These are phyloP conservation scores for Tillandsia fasciculata DNA, from an alignment of 176 grass and related monocot genomes.

Conservation along the genomic window DNA sequence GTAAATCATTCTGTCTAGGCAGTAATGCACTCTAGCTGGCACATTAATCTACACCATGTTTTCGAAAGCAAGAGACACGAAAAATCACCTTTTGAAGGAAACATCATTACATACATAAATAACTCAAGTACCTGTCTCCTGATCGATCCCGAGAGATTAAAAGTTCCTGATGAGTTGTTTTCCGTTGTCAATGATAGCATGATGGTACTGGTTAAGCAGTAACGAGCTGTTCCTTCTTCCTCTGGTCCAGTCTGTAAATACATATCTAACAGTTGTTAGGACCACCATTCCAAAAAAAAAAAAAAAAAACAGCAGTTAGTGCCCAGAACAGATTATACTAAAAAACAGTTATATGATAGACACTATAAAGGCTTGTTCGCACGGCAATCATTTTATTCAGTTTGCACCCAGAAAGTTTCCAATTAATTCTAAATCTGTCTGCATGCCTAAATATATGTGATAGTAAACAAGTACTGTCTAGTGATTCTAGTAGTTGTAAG, in stretches of 20 bases:
- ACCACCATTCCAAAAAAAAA: neutral
- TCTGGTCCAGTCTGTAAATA: conserved; percentile 52
- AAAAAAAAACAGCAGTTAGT: neutral
- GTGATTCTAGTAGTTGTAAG: neutral
- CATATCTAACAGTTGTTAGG: neutral
- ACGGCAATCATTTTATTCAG: neutral
- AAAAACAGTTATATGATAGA: conserved; percentile 1
- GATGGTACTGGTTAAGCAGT: conserved; percentile 93
- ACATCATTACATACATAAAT: neutral
- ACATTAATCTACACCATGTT: neutral
- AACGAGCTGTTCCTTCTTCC: conserved; percentile 62
- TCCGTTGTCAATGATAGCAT: conserved; percentile 87
- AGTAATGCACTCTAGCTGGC: too few species aligned
- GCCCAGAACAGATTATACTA: neutral
- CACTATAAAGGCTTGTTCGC: neutral
- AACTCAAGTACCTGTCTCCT: conserved; percentile 66
- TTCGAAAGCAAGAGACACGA: neutral
- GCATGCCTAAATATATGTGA: neutral
- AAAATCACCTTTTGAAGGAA: neutral
- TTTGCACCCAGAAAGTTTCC: neutral
- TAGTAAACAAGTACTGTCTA: neutral
- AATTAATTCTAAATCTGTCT: neutral
- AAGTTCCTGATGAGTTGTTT: conserved; percentile 75
- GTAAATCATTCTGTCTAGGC: too few species aligned
- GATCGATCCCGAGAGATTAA: conserved; percentile 88